phyloP scores from a whole-genome alignment of 371 early-diverging fungal species.

The Massospora cicadina region DNA sequence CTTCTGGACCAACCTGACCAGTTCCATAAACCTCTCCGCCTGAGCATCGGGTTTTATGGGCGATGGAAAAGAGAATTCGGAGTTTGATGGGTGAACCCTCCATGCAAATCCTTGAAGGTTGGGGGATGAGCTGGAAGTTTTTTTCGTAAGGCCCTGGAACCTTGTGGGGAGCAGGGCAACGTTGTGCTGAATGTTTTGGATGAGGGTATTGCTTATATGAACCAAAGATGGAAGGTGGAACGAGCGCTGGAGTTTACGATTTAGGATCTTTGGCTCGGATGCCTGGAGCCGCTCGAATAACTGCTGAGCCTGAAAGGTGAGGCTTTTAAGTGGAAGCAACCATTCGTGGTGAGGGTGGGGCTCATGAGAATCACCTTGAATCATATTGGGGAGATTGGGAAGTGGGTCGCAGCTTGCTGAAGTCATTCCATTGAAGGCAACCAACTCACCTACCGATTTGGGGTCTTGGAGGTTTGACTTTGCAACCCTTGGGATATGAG shows the following conservation, averaged over 20 bases:
- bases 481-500: not conserved
- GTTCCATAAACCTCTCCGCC: not conserved
- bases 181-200: not conserved
- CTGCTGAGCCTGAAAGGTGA: not conserved
- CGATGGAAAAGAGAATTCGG: not conserved
- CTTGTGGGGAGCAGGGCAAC: not conserved
- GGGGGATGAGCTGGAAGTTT: not conserved
- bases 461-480: too few species aligned
- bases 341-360: too few species aligned
- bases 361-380: too few species aligned
- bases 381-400: not conserved
- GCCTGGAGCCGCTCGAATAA: not conserved
- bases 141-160: not conserved
- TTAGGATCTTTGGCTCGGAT: slow-evolving; percentile 2
- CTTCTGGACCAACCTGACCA: not conserved
- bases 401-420: not conserved
- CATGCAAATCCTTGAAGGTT: not conserved
- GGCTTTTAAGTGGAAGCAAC: not conserved
- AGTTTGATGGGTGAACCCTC: not conserved
- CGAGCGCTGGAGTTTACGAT: not conserved
- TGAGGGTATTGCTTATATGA: not conserved
- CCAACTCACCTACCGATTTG: too few species aligned
- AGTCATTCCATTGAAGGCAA: too few species aligned
- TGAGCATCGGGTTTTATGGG: not conserved
- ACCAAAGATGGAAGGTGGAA: not conserved